These are phyloP conservation scores for Trichosporon faecale DNA, from an alignment of 1,284 basidiomycete species.

Conservation along the genomic window DNA sequence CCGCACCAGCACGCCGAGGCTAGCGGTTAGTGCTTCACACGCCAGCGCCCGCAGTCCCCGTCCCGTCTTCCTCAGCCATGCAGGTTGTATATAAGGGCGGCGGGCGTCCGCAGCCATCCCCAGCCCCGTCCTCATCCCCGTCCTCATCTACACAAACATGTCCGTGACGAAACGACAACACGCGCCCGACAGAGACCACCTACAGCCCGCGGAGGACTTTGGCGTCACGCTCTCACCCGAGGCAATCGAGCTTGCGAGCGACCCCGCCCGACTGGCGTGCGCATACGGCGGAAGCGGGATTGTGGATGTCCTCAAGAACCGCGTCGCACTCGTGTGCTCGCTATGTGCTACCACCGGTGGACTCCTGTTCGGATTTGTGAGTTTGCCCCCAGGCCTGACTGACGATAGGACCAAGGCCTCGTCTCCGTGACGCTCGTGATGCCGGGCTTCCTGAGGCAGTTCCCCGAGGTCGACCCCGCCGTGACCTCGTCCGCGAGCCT, in stretches of 20 bases:
- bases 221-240: conserved; percentile 13
- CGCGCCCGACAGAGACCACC: conserved; percentile 11
- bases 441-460: conserved; percentile 33
- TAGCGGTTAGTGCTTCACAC: neutral
- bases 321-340: conserved; percentile 21
- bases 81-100: neutral
- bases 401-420: conserved; percentile 35
- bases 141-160: neutral
- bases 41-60: neutral
- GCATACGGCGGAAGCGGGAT: conserved; percentile 22
- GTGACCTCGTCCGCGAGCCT: conserved; percentile 23
- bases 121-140: neutral
- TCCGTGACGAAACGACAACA: neutral
- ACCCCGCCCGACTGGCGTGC: neutral
- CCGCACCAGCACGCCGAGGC: neutral
- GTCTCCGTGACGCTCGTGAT: conserved; percentile 40
- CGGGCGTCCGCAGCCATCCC: neutral
- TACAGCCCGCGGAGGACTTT: conserved; percentile 8
- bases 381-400: neutral
- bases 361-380: conserved; percentile 27
- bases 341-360: conserved; percentile 31
- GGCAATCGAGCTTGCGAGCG: conserved; percentile 9
- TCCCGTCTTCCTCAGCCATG: too few relatives aligned
- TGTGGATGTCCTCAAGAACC: conserved; percentile 23
- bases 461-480: conserved; percentile 36